Percentiles rank a stretch among this genome's conserved stretches.
Conservation (phyloP, 176 grass and related monocot genomes). For the Elaeis guineensis region DNA sequence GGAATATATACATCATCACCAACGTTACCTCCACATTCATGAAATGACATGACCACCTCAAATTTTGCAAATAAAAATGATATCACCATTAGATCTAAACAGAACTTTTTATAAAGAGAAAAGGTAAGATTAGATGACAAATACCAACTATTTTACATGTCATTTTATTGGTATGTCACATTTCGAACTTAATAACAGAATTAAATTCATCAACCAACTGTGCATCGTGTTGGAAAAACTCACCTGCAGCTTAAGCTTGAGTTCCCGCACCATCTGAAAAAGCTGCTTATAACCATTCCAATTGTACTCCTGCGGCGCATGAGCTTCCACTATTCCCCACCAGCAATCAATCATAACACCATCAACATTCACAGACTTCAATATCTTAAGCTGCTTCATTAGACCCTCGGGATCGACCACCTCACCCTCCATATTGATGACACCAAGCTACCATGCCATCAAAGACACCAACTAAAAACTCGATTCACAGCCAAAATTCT, state of each 20-base stretch:
- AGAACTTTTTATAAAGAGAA: background rate
- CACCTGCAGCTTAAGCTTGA: constrained; percentile 87
- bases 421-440: constrained; percentile 44
- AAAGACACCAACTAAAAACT: background rate
- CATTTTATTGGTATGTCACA: no score
- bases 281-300: constrained; percentile 68
- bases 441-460: constrained; percentile 34
- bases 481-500: background rate
- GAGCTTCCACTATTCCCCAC: constrained; percentile 80
- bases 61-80: background rate
- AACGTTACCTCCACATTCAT: constrained; percentile 77
- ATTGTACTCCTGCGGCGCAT: constrained; percentile 54
- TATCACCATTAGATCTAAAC: constrained; percentile 4
- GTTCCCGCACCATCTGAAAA: constrained; percentile 55
- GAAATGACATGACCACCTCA: constrained; percentile 95
- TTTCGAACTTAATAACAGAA: no score
- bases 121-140: background rate
- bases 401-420: constrained; percentile 47
- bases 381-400: constrained; percentile 44
- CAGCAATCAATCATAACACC: constrained; percentile 92
- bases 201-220: no score
- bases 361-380: constrained; percentile 62
- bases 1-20: constrained; percentile 61
- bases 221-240: background rate
- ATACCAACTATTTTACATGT: no score